These are phyloP conservation scores for Pyrenophora seminiperda DNA, from an alignment of 2,329 filamentous ascomycete species.

Conservation along the genomic window DNA sequence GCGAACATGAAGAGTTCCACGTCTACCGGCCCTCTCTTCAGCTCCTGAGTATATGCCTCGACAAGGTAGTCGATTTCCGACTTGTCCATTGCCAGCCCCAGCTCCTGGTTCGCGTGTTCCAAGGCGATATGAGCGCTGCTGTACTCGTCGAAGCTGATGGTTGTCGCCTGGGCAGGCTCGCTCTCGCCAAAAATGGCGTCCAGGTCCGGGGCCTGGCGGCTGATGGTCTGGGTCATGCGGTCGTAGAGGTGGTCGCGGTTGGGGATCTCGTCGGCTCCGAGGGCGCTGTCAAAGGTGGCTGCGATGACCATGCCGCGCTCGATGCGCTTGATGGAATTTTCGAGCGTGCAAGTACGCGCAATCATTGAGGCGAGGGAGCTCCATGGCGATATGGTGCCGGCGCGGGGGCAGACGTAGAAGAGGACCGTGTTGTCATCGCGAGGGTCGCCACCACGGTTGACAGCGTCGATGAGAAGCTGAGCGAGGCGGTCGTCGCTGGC, in stretches of 20 bases:
- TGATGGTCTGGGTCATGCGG: conserved; percentile 91
- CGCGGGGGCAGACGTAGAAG: conserved; percentile 78
- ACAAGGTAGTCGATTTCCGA: conserved; percentile 93
- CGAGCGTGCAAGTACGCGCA: conserved; percentile 85
- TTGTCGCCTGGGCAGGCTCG: conserved; percentile 67
- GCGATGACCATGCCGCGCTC: conserved; percentile 84
- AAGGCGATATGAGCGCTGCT: conserved; percentile 72
- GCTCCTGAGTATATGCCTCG: conserved; percentile 72
- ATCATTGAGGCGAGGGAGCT: conserved; percentile 96
- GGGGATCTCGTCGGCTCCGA: conserved; percentile 58
- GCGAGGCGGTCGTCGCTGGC: conserved; percentile 53
- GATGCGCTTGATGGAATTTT: conserved; percentile 73
- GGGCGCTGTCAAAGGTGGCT: conserved; percentile 62
- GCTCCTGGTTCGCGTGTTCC: conserved; percentile 79
- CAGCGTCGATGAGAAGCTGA: conserved; percentile 52
- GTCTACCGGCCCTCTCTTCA: conserved; percentile 74
- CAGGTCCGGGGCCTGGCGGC: conserved; percentile 69
- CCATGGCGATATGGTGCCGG: conserved; percentile 89
- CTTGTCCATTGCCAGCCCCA: conserved; percentile 84
- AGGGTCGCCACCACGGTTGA: conserved; percentile 56
- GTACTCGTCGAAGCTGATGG: conserved; percentile 71
- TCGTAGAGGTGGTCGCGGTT: conserved; percentile 80
- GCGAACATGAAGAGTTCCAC: conserved; percentile 99
- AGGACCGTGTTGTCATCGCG: conserved; percentile 59
- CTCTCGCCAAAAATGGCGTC: conserved; percentile 78